Base-by-base conservation (phyloP, 2,329 filamentous ascomycete species). In the Aspergillus hortae region DNA sequence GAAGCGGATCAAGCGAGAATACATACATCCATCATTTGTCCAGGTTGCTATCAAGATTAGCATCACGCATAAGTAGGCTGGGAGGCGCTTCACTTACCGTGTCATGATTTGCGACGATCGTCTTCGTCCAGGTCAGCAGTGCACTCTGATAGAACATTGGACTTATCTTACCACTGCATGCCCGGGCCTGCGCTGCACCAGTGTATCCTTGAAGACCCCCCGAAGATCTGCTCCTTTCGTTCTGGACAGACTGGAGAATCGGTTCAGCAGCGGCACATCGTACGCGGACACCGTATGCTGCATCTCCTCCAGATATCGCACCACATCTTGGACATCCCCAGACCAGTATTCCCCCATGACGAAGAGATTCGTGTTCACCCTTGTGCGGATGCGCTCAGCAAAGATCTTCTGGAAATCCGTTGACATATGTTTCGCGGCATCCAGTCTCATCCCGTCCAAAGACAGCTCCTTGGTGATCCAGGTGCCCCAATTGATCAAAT, bases 261-360 rank as follows among this genome's bases (percentile, higher is more conserved):
- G 87, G 66, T 87, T 82, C 1, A 90, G 77, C 1, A 91, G 74
- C 1, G 86, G 85, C 0, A 82, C 80, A 66, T 90, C 87, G 63
- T 86, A 90, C 15, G 88, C 74, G 33, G 73, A 74, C 56, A 85
- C 78, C 56, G 81, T 80, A 53, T 80, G 76, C 44, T 80, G 73
- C 77, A 86, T 83, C 23, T 71, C 71, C 35, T 80, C 74, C 43
- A 86, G 70, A 64, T 86, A 89, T 15, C 73, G 67, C 1, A 77
- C 67, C 67, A 89, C 78, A 49, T 79, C 76, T 15, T 76, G 63
- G 0, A 80, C 68, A 49, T 86, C 80, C 43, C 79, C 80, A 25
- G 78, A 78, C 85, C 86, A 89, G 65, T 85, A 88, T 62, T 90
- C 87, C 7, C 85, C 86, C 1, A 90, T 81, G n/a, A 88, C 71